phyloP scores from a whole-genome alignment of 371 early-diverging fungal genomes.

The Actinomortierella ambigua region DNA sequence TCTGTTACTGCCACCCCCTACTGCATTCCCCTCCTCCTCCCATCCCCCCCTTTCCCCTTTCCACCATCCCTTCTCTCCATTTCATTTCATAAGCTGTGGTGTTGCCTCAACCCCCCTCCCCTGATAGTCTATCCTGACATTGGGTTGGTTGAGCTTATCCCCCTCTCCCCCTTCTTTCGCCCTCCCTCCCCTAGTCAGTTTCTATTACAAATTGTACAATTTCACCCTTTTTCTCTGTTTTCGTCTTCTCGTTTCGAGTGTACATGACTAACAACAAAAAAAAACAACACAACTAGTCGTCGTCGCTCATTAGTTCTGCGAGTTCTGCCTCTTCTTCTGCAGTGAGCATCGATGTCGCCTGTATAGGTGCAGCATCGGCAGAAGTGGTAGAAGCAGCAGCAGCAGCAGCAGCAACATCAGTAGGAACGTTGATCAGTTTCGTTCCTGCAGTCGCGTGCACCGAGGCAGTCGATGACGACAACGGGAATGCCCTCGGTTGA shows the following conservation, averaged over 20 bases:
- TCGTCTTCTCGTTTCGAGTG: too few species aligned
- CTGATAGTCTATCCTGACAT: not conserved
- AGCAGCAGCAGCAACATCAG: slow-evolving; percentile 3
- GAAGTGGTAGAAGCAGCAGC: too few species aligned
- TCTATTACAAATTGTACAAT: slow-evolving; percentile 1
- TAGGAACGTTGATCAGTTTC: slow-evolving; percentile 10
- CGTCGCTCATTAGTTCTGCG: slow-evolving; percentile 75
- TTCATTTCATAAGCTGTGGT: not conserved
- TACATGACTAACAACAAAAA: too few species aligned
- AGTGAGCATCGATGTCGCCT: slow-evolving; percentile 50
- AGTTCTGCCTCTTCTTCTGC: slow-evolving; percentile 86
- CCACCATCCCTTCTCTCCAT: not conserved
- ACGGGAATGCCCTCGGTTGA: not conserved
- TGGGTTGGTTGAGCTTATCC: not conserved
- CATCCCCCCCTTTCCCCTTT: not conserved
- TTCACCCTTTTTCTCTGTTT: slow-evolving; percentile 2
- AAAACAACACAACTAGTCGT: slow-evolving; percentile 30
- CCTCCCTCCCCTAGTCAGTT: not conserved
- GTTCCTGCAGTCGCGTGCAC: slow-evolving; percentile 12
- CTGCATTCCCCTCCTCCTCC: not conserved
- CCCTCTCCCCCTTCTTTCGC: slow-evolving; percentile 2
- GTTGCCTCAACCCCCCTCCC: not conserved
- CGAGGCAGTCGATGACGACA: too few species aligned
- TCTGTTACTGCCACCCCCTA: not conserved
- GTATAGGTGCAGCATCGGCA: too few species aligned